Conservation (phyloP, 164 flowering plant species). For the Stephania cephalantha region DNA sequence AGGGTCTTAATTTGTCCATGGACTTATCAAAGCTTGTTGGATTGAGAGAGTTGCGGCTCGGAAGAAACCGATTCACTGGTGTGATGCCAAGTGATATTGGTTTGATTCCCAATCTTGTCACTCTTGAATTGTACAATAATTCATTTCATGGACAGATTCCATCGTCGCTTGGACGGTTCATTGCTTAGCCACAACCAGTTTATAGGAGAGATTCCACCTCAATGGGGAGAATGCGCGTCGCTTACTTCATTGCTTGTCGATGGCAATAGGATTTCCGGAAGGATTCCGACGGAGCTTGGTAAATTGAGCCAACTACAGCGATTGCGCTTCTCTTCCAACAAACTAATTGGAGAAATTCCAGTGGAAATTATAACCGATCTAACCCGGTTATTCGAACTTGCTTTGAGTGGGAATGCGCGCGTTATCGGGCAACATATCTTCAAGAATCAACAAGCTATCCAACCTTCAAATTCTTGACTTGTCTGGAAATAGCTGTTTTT, state of each 20-base stretch:
- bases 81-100: constrained; percentile 26
- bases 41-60: constrained; percentile 20
- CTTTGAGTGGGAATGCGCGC: constrained; percentile 24
- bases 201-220: constrained; percentile 25
- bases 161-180: constrained; percentile 29
- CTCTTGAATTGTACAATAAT: constrained; percentile 26
- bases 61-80: constrained; percentile 19
- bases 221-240: constrained; percentile 28
- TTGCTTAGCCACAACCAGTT: constrained; percentile 24
- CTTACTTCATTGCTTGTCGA: constrained; percentile 22
- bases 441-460: constrained; percentile 16
- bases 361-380: constrained; percentile 20
- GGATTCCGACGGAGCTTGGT: constrained; percentile 36
- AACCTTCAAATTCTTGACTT: constrained; percentile 23
- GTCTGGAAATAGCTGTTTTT: no score
- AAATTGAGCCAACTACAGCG: constrained; percentile 15
- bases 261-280: constrained; percentile 28
- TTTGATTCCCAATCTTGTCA: constrained; percentile 16
- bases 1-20: constrained; percentile 22
- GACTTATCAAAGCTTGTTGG: constrained; percentile 18
- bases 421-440: constrained; percentile 37
- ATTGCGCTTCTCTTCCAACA: constrained; percentile 29
- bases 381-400: constrained; percentile 21
- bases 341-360: constrained; percentile 40
- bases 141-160: constrained; percentile 30